These are phyloP conservation scores for Sporisorium graminicola DNA, from an alignment of 1,284 basidiomycete species.

Conservation along the genomic window DNA sequence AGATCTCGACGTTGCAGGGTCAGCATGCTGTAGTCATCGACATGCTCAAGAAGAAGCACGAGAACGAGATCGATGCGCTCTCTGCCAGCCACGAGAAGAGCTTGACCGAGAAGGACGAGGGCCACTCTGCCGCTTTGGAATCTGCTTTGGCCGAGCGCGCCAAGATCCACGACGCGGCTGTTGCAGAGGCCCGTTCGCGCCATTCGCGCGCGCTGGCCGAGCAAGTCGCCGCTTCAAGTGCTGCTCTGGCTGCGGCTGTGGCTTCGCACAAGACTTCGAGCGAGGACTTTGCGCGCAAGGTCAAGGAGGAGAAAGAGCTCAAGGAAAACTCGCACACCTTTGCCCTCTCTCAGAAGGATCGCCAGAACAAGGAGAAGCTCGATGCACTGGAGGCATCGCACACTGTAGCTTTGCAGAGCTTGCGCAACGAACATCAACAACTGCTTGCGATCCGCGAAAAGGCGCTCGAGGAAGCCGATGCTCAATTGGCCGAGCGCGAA, in stretches of 20 bases:
- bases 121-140: constrained; percentile 34
- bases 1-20: constrained; percentile 33
- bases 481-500: constrained; percentile 27
- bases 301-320: constrained; percentile 43
- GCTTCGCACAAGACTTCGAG: constrained; percentile 47
- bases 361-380: constrained; percentile 40
- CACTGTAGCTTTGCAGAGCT: constrained; percentile 18
- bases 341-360: constrained; percentile 45
- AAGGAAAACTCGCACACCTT: constrained; percentile 44
- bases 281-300: constrained; percentile 43
- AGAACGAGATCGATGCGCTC: constrained; percentile 28
- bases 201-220: constrained; percentile 58
- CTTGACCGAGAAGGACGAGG: constrained; percentile 29
- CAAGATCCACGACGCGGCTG: constrained; percentile 52
- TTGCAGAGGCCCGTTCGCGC: constrained; percentile 58
- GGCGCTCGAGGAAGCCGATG: constrained; percentile 32
- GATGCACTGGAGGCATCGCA: constrained; percentile 37
- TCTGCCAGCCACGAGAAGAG: constrained; percentile 31
- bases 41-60: constrained; percentile 36
- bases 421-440: constrained; percentile 38
- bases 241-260: constrained; percentile 46
- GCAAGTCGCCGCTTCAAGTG: constrained; percentile 52
- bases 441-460: constrained; percentile 29
- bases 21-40: constrained; percentile 44
- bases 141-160: constrained; percentile 42